Evolutionary conservation across 2,329 filamentous ascomycete species (phyloP), one percentile per base, ranked within the genome.

Genomic region (Colletotrichum trifolii): DNA sequence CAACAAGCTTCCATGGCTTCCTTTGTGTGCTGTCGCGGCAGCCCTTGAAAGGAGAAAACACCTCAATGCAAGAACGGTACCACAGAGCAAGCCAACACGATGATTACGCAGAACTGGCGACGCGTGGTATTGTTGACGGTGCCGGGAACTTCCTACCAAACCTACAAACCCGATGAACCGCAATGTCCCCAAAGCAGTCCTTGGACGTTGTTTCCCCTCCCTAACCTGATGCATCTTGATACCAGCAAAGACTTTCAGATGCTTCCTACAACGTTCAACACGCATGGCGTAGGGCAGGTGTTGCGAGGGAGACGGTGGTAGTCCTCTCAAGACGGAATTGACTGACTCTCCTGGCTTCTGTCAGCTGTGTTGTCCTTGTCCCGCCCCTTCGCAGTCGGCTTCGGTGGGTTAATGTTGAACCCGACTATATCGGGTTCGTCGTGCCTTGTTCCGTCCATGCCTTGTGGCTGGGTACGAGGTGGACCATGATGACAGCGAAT

Each of bases 1-100:
- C 38, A 61, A 50, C 45, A 64, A 64, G 57, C 49, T 64, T 64
- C 57, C 57, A 49, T 25, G 34, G 38, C 38, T 45, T 61, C 49
- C 61, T 61, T 64, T 64, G 60, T 64, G 50, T 47, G 17, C 49
- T 61, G 61, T 61, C 57, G 43, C 57, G 61, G 45, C 45, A 55
- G 39, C 35, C 49, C 50, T 45, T 50, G 61, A 64, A 61, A 54
- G 61, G 45, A 64, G 55, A 60, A 39, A 25, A 58, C 54, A 35
- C 33, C 53, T 35, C 45, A 49, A 49, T 49, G 45, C 45, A 57
- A 46, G 25, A 33, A 46, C 10, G 6, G 53, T 55, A 15, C 53
- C 53, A 55, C 52, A 35, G 39, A 54, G 38, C 52, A 54, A 50
- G 52, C 45, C 54, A 56, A 25, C 42, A 56, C 34, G 38, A 15